Evolutionary conservation across 805 yeast species (phyloP), one percentile per base, ranked within the genome.

Genomic region (Nakazawaea holstii): DNA sequence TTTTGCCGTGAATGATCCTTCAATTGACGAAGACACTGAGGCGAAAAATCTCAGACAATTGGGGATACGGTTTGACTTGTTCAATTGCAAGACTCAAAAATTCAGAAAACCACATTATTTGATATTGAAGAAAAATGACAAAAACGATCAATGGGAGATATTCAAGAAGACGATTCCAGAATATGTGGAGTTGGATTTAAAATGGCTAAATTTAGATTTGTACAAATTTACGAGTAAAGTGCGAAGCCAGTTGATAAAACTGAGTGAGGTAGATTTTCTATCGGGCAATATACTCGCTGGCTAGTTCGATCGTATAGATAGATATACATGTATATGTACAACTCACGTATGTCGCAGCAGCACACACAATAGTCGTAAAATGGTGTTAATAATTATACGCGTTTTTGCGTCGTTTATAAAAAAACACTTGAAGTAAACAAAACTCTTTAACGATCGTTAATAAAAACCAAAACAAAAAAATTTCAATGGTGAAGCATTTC

Each of bases 61-160:
- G 29, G 84, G 84, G 0, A 51, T 78, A 6, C 58, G 84, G n/a
- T 76, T 76, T 53, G 84, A 78, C 49, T 54, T 68, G 2, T 69
- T 65, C 52, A 63, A 64, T 40, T 28, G 38, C 2, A 57, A 64
- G 2, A 51, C 54, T 13, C 31, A 48, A 2, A 59, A 60, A 33
- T 78, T 60, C 53, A 37, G 58, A 4, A 55, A 59, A 1, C 78
- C 82, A 2, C 80, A 76, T 53, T 78, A 78, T 55, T 66, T 73
- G 13, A 77, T 78, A 2, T 59, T 78, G 38, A 53, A 56, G 17
- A 57, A 49, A 39, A 41, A 44, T 2, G 46, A 46, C 8, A 62
- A 62, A 39, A 63, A 55, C 41, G 53, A 55, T 15, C 53, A 55
- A 15, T 66, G 69, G 69, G 48, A 41, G 20, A 35, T 66, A 1